These are phyloP conservation scores for Aspergillus viridinutans DNA, from an alignment of 2,329 filamentous ascomycete species.

Conservation along the genomic window DNA sequence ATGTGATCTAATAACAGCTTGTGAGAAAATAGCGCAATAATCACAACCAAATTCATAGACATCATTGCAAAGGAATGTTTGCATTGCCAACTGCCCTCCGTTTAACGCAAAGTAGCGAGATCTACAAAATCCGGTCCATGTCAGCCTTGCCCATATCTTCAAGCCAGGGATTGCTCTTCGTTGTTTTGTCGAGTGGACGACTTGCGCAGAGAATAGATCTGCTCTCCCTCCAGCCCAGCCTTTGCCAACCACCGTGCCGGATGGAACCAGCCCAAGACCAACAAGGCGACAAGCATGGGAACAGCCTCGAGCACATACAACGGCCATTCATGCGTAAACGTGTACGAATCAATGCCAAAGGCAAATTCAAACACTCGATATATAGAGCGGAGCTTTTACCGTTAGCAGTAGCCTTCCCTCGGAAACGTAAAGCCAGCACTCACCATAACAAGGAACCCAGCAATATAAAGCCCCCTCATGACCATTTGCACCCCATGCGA, in stretches of 20 bases:
- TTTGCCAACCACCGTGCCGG: conserved; percentile 40
- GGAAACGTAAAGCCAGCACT: conserved; percentile 11
- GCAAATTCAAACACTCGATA: conserved; percentile 54
- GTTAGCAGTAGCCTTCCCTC: no score
- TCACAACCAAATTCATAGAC: not conserved
- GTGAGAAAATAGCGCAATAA: not conserved
- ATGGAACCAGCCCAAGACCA: conserved; percentile 49
- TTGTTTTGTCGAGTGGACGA: not conserved
- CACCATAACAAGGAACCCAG: conserved; percentile 46
- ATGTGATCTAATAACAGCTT: not conserved
- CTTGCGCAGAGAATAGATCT: conserved; percentile 5
- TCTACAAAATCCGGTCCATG: no score
- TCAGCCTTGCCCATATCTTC: no score
- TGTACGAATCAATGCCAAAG: conserved; percentile 49
- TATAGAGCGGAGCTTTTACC: conserved; percentile 48
- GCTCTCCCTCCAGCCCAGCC: conserved; percentile 1
- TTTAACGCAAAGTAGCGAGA: not conserved
- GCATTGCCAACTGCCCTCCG: no score
- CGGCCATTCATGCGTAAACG: conserved; percentile 50
- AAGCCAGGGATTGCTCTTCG: not conserved
- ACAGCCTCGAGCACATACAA: conserved; percentile 51
- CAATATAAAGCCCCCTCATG: conserved; percentile 42
- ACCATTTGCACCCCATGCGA: conserved; percentile 39
- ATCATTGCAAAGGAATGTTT: not conserved
- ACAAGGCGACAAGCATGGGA: conserved; percentile 44